These are phyloP conservation scores for Mycena galopus DNA, from an alignment of 768 basidiomycete species.

Conservation along the genomic window DNA sequence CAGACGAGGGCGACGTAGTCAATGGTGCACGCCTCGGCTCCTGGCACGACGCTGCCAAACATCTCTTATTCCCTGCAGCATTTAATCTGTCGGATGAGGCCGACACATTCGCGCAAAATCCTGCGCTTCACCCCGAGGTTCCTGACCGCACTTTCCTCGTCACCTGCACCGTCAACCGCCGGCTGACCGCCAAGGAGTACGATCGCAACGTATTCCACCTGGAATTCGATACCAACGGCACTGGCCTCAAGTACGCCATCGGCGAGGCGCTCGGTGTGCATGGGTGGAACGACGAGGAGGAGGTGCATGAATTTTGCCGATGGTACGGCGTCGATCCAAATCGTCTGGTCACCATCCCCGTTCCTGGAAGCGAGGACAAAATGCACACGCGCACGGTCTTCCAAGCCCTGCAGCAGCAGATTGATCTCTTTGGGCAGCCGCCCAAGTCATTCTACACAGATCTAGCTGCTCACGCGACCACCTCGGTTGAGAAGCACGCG, in stretches of 20 bases:
- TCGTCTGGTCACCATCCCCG: constrained; percentile 85
- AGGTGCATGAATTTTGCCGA: constrained; percentile 88
- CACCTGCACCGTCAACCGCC: constrained; percentile 93
- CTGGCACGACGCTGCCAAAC: constrained; percentile 91
- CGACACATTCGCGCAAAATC: constrained; percentile 68
- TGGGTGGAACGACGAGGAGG: constrained; percentile 95
- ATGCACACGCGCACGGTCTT: constrained; percentile 95
- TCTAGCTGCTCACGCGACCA: constrained; percentile 81
- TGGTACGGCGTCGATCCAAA: constrained; percentile 93
- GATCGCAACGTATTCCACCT: constrained; percentile 99
- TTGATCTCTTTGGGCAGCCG: constrained; percentile 96
- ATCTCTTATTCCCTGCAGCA: constrained; percentile 86
- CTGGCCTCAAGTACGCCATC: constrained; percentile 94
- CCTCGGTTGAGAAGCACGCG: constrained; percentile 78
- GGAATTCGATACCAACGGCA: constrained; percentile 93
- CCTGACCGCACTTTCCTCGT: constrained; percentile 93
- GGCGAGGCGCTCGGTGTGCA: constrained; percentile 98
- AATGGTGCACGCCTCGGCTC: constrained; percentile 73
- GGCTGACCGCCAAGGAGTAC: constrained; percentile 94
- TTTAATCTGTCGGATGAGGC: constrained; percentile 67
- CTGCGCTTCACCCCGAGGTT: constrained; percentile 86
- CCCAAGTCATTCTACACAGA: constrained; percentile 96
- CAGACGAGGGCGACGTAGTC: constrained; percentile 66
- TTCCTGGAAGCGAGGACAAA: constrained; percentile 71
- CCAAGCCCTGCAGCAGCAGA: constrained; percentile 95